phyloP scores from a whole-genome alignment of 148 eudicot genomes.

The Vaccinium macrocarpon region DNA sequence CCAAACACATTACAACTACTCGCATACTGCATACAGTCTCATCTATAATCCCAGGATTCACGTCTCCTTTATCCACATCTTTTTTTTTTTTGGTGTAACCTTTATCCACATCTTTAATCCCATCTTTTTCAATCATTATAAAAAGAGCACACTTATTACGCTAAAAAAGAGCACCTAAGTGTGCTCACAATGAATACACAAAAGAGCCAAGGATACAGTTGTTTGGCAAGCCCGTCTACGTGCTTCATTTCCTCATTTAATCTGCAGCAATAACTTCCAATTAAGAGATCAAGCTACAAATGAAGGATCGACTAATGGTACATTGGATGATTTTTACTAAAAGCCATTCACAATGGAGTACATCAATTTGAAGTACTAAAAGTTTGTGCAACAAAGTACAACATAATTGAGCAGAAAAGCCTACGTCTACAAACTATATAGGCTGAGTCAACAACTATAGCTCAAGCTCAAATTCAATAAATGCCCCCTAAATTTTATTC shows the following conservation, averaged over 20 bases:
- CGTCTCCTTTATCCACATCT: no score
- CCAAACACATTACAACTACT: no score
- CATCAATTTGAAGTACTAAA: neutral
- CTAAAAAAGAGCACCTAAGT: neutral
- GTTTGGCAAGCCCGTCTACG: slow-evolving; percentile 58
- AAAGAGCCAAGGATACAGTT: slow-evolving; percentile 49
- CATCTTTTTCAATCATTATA: no score
- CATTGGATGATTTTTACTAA: neutral
- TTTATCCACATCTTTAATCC: no score
- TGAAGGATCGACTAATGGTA: neutral
- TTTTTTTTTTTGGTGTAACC: no score
- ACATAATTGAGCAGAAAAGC: neutral
- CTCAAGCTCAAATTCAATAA: neutral
- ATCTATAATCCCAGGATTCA: no score
- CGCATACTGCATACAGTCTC: no score
- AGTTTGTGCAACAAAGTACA: neutral
- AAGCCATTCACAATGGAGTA: neutral
- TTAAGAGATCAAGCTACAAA: neutral
- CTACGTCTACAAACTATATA: neutral
- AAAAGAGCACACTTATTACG: neutral
- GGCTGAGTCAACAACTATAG: neutral
- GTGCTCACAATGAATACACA: neutral
- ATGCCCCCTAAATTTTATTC: neutral
- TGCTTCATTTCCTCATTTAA: slow-evolving; percentile 93
- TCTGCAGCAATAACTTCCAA: slow-evolving; percentile 37